Evolutionary conservation across 768 basidiomycete species (phyloP).

Genomic region (Hortiboletus flavorubellus): DNA sequence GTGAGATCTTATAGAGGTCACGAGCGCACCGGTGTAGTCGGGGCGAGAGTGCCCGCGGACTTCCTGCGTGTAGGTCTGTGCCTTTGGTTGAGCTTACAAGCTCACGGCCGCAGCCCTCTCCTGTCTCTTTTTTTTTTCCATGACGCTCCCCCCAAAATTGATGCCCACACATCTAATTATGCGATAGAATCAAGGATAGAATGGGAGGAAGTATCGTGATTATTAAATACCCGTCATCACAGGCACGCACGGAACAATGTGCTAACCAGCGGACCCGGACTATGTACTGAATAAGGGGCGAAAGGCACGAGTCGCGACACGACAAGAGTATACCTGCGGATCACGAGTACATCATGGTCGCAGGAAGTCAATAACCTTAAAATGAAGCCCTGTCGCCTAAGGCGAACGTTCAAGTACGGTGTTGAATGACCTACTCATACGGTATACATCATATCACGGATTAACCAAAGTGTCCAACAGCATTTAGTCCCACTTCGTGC

Average conservation of each 20-base stretch:
- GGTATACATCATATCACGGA: neutral
- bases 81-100: neutral
- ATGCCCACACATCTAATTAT: neutral
- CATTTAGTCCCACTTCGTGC: no score
- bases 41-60: neutral
- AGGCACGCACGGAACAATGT: neutral
- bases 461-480: neutral
- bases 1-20: neutral
- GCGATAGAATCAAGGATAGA: neutral
- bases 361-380: neutral
- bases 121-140: neutral
- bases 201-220: neutral
- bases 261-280: neutral
- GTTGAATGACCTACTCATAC: neutral
- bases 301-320: neutral
- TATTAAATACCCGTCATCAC: neutral
- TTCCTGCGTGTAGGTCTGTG: neutral
- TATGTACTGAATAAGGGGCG: neutral
- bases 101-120: neutral
- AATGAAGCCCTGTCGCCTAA: constrained; percentile 1
- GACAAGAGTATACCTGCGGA: neutral
- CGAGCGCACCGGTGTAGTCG: neutral
- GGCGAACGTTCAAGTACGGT: neutral
- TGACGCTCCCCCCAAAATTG: neutral
- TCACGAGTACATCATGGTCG: neutral